Evolutionary conservation across 2,329 filamentous ascomycete genomes (phyloP).

Genomic region (Cytospora piceae): DNA sequence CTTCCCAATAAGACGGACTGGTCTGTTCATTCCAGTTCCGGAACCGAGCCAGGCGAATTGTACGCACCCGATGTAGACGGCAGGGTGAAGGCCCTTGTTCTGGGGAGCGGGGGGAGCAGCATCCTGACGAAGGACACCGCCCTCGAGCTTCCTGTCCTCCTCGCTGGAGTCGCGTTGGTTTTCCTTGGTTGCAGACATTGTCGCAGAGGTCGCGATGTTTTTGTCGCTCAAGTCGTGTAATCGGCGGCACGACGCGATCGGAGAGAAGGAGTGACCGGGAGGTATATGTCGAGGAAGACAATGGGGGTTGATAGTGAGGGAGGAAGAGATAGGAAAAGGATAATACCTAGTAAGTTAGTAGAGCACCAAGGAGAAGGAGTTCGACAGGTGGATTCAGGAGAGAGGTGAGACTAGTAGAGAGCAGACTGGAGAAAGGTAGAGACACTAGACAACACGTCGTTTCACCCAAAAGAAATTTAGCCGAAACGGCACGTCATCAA

Average conservation of each 20-base stretch:
- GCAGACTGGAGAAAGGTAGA: neutral
- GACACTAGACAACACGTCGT: neutral
- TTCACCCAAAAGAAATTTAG: slow-evolving; percentile 23
- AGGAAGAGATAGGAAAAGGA: slow-evolving; percentile 4
- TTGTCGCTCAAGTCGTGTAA: slow-evolving; percentile 2
- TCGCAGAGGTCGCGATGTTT: neutral
- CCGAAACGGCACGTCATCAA: slow-evolving; percentile 30
- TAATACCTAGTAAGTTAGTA: neutral
- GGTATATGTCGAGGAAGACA: neutral
- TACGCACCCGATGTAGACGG: slow-evolving; percentile 71
- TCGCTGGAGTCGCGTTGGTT: slow-evolving; percentile 31
- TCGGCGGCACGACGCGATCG: slow-evolving; percentile 1
- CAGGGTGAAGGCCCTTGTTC: slow-evolving; percentile 61
- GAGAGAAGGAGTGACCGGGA: neutral
- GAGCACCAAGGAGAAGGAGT: neutral
- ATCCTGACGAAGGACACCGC: slow-evolving; percentile 28
- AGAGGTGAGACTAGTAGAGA: neutral
- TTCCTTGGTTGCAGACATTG: slow-evolving; percentile 30
- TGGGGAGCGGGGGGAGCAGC: slow-evolving; percentile 25
- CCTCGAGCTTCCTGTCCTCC: slow-evolving; percentile 31
- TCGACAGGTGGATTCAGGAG: slow-evolving; percentile 4
- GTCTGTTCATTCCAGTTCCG: slow-evolving; percentile 36
- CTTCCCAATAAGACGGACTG: neutral
- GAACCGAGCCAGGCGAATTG: no score
- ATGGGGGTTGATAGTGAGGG: neutral